phyloP scores from a whole-genome alignment of 129 eudicot species.

The Tanacetum coccineum region DNA sequence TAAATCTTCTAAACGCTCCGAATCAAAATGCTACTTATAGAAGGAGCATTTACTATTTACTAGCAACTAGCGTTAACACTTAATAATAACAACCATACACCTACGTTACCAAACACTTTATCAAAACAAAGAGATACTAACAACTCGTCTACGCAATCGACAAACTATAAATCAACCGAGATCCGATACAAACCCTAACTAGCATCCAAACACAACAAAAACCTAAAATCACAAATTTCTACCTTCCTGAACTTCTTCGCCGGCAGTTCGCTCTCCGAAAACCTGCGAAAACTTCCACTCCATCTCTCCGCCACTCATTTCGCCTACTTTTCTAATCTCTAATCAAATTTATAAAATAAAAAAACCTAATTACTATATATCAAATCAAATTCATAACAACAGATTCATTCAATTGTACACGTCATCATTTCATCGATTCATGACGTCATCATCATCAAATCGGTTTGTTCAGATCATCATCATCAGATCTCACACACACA shows the following conservation, averaged over 20 bases:
- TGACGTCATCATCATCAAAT: too few species aligned
- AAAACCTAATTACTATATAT: too few species aligned
- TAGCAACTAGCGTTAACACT: neutral
- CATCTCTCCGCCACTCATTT: conserved; percentile 60
- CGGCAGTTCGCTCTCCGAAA: conserved; percentile 68
- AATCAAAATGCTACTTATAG: too few species aligned
- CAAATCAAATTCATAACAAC: too few species aligned
- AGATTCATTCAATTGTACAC: neutral
- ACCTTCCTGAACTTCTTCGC: conserved; percentile 73
- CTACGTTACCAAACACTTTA: too few species aligned
- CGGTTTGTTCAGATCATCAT: too few species aligned
- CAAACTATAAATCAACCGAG: conserved; percentile 5
- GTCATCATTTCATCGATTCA: neutral
- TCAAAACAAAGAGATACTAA: too few species aligned
- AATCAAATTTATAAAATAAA: neutral
- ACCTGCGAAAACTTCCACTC: conserved; percentile 94
- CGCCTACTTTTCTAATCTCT: conserved; percentile 31
- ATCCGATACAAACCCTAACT: conserved; percentile 31
- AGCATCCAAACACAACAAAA: neutral
- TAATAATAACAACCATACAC: too few species aligned
- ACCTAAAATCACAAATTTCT: conserved; percentile 25
- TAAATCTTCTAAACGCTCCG: too few species aligned
- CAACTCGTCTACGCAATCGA: too few species aligned
- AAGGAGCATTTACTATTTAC: too few species aligned
- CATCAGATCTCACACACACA: conserved; percentile 14